A percentile compares a stretch with the other conserved stretches of the same genome.
These are phyloP conservation scores for Sporobolomyces phaffii DNA, from an alignment of 768 basidiomycete species.

Conservation along the genomic window DNA sequence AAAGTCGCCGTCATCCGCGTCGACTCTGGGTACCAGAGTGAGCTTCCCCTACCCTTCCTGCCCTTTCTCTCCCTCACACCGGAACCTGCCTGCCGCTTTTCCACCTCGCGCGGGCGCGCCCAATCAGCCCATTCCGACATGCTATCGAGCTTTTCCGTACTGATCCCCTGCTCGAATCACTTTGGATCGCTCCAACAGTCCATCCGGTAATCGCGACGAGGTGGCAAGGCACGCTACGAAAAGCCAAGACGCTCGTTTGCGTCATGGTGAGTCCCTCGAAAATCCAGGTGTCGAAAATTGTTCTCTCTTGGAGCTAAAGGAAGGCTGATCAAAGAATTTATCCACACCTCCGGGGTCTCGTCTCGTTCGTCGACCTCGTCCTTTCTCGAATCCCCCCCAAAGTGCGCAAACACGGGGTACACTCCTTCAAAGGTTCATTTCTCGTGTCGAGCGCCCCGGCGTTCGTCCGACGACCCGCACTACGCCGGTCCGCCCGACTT, in stretches of 20 bases:
- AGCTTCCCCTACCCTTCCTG: not conserved
- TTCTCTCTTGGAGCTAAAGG: too few species aligned
- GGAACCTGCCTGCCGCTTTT: too few species aligned
- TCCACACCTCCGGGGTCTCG: too few species aligned
- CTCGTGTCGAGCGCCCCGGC: constrained; percentile 25
- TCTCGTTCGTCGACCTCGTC: constrained; percentile 38
- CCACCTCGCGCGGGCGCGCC: too few species aligned
- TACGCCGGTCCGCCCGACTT: constrained; percentile 10
- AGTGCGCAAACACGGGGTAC: constrained; percentile 48
- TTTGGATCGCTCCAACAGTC: constrained; percentile 40
- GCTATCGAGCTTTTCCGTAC: not conserved
- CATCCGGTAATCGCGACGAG: constrained; percentile 53
- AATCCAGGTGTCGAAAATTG: too few species aligned
- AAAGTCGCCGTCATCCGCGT: constrained; percentile 51
- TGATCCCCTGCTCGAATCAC: not conserved
- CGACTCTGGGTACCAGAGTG: constrained; percentile 50
- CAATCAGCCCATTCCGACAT: too few species aligned
- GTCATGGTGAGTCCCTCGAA: constrained; percentile 34
- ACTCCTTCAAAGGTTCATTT: constrained; percentile 35
- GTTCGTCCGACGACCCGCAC: not conserved
- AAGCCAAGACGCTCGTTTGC: constrained; percentile 34
- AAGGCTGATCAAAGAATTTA: too few species aligned
- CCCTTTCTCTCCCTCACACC: too few species aligned
- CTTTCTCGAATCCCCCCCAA: too few species aligned
- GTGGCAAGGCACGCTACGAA: constrained; percentile 50